Evolutionary conservation across 2,329 filamentous ascomycete genomes (phyloP), one percentile per base, ranked within the genome.

Genomic region (Xylariaceae sp.): DNA sequence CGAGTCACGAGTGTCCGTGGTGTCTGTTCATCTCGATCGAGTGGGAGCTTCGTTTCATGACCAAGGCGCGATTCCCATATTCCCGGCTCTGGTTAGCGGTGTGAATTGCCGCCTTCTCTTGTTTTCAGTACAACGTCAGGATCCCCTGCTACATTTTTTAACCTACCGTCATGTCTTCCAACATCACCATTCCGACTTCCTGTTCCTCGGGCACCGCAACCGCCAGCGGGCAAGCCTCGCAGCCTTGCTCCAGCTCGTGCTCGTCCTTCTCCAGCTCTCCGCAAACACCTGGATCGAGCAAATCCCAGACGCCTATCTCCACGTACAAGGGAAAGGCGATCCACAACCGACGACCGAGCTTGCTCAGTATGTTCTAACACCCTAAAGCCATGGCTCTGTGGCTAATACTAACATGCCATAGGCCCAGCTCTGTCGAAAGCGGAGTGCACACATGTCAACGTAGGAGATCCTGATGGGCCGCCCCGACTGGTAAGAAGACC

Each of bases 391-490:
- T 36, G 13, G 14, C 24, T 16, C 14, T 15, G 17, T 37, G 35
- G 41, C 59, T 48, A 19, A 38, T 41, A 31, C 40, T 56, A 36
- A 48, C 47, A 31, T 40, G 43, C 35, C 40, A 38, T 43, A 88
- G 84, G 84, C 61, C 74, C 78, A 29, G 81, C 83, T 13, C 70
- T 89, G 45, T 78, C 78, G 31, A 80, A 85, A 59, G 75, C 84
- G 52, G 83, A 88, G 62, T 83, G 83, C 55, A 88, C 81, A n/a
- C 83, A 88, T 32, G 79, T 89, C 60, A 85, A 88, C 59, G 78
- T 90, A 50, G 84, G 82, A 29, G 76, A 84, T 47, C 78, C 79
- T 16, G 83, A 88, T 48, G 81, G 79, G n/a, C 75, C 78, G 47
- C 81, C 82, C 48, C 73, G 83, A 38, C 67, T 89, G 66, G 83